phyloP scores from a whole-genome alignment of 139 green algal species.

The Yamagishiella unicocca region DNA sequence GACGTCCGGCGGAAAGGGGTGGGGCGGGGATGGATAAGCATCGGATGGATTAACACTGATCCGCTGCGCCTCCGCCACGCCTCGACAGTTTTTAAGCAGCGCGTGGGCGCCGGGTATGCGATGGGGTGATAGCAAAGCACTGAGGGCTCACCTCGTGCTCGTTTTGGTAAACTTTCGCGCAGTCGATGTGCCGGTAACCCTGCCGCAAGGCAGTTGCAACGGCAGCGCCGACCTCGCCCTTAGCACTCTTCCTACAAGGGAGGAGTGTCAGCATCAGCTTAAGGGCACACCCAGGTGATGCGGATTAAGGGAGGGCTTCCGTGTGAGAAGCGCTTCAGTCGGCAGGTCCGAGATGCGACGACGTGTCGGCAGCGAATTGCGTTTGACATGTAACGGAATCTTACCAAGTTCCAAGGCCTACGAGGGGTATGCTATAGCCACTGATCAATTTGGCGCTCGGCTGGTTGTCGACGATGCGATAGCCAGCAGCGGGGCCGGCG shows the following conservation, averaged over 20 bases:
- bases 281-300: not conserved
- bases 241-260: slow-evolving; percentile 56
- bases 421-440: slow-evolving; percentile 67
- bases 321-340: not conserved
- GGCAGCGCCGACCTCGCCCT: slow-evolving; percentile 63
- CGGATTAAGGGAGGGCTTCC: too few relatives aligned
- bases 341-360: not conserved
- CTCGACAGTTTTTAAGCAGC: too few relatives aligned
- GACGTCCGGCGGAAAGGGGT: too few relatives aligned
- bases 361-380: not conserved
- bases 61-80: too few relatives aligned
- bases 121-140: too few relatives aligned
- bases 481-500: not conserved
- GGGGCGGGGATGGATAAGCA: too few relatives aligned
- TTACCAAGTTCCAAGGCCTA: slow-evolving; percentile 78
- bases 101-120: too few relatives aligned
- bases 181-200: slow-evolving; percentile 79
- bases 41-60: too few relatives aligned
- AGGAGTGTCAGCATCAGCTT: not conserved
- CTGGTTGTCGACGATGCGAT: slow-evolving; percentile 34
- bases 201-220: slow-evolving; percentile 64
- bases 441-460: slow-evolving; percentile 52
- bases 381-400: too few relatives aligned
- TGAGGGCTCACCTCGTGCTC: slow-evolving; percentile 61
- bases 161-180: slow-evolving; percentile 67